Percentiles rank a stretch among this genome's conserved stretches.
Evolutionary conservation across 1,284 basidiomycete species (phyloP).

Genomic region (Laetiporus sulphureus): DNA sequence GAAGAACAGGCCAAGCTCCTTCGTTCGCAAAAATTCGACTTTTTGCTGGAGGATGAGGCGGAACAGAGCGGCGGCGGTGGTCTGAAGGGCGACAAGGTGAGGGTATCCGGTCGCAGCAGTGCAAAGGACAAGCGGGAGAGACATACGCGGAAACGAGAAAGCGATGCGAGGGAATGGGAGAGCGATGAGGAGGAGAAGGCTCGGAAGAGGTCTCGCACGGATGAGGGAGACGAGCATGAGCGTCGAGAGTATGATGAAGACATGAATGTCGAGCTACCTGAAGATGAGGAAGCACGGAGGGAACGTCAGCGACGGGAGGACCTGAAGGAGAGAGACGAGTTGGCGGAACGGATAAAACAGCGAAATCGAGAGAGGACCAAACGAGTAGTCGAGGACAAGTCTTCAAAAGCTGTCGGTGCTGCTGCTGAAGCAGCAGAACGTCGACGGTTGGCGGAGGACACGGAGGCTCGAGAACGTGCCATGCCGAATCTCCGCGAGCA

Average conservation of each 20-base stretch:
- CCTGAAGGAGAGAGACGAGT: constrained; percentile 84
- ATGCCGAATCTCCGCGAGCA: constrained; percentile 81
- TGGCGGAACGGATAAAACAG: constrained; percentile 82
- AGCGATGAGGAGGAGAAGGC: constrained; percentile 81
- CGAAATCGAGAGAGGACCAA: constrained; percentile 85
- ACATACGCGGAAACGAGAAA: constrained; percentile 74
- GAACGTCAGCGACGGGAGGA: constrained; percentile 81
- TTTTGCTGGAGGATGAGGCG: constrained; percentile 72
- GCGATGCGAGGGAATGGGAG: constrained; percentile 78
- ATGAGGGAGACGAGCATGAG: constrained; percentile 30
- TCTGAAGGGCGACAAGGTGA: constrained; percentile 41
- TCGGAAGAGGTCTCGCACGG: constrained; percentile 54
- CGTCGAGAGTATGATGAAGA: constrained; percentile 33
- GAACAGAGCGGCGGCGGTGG: constrained; percentile 33
- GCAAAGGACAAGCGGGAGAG: constrained; percentile 53
- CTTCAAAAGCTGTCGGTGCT: constrained; percentile 64
- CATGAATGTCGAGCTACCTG: constrained; percentile 43
- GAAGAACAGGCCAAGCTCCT: constrained; percentile 69
- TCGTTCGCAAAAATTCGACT: constrained; percentile 70
- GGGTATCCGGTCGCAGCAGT: constrained; percentile 22
- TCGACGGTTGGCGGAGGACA: constrained; percentile 80
- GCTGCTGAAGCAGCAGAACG: constrained; percentile 82
- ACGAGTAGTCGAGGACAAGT: constrained; percentile 89
- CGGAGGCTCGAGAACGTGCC: constrained; percentile 68
- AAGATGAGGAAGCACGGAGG: constrained; percentile 65